Percentiles rank a stretch among this genome's conserved stretches.
Evolutionary conservation across 148 eudicot species (phyloP).

Genomic region (Chenopodium suecicum): DNA sequence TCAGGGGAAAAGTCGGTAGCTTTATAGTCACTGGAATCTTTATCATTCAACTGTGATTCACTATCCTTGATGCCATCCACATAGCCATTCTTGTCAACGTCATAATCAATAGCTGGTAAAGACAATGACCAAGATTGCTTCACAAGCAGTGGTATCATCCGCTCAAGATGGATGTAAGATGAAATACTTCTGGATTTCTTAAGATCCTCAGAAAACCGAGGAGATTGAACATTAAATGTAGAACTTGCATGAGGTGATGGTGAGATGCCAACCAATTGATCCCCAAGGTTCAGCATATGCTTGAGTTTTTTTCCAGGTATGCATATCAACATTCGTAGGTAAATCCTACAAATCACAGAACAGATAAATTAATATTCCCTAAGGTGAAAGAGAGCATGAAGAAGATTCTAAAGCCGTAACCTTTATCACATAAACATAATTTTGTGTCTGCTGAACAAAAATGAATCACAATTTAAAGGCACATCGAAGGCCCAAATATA

Average conservation of each 20-base stretch:
- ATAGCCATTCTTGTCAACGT: slow-evolving; percentile 32
- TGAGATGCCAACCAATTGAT: slow-evolving; percentile 63
- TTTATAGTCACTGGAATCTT: slow-evolving; percentile 27
- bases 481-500: not conserved
- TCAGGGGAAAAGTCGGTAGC: slow-evolving; percentile 32
- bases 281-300: slow-evolving; percentile 58
- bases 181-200: slow-evolving; percentile 57
- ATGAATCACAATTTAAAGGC: not conserved
- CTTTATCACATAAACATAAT: not conserved
- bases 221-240: slow-evolving; percentile 59
- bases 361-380: not conserved
- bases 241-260: slow-evolving; percentile 64
- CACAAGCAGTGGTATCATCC: slow-evolving; percentile 62
- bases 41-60: slow-evolving; percentile 42
- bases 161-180: slow-evolving; percentile 70
- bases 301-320: slow-evolving; percentile 92
- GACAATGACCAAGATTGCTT: slow-evolving; percentile 95
- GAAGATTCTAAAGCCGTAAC: not conserved
- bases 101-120: slow-evolving; percentile 48
- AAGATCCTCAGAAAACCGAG: slow-evolving; percentile 44
- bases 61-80: slow-evolving; percentile 50
- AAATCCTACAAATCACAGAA: slow-evolving; percentile 55
- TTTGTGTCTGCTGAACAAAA: not conserved
- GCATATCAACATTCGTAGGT: slow-evolving; percentile 85
- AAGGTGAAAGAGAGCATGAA: not conserved